These are phyloP conservation scores for Rhodamnia argentea DNA, from an alignment of 345 rosid genomes.

Conservation along the genomic window DNA sequence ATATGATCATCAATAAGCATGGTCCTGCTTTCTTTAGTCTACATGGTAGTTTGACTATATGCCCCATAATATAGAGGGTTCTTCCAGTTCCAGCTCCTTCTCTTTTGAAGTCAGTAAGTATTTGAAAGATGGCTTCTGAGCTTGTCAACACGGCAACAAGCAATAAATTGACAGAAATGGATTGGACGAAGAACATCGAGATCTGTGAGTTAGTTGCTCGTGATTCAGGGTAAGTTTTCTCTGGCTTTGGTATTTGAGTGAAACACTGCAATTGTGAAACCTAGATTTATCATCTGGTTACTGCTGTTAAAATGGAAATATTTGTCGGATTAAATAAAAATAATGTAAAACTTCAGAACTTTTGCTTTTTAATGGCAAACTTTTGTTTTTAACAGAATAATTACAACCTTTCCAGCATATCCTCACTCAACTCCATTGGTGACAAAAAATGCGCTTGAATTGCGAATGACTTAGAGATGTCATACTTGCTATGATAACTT, in stretches of 20 bases:
- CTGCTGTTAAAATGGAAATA: background rate
- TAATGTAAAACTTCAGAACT: background rate
- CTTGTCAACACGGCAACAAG: conserved; percentile 82
- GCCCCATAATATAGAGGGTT: background rate
- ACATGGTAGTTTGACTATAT: background rate
- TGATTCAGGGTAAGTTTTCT: conserved; percentile 50
- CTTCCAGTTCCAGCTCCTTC: background rate
- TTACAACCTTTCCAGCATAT: background rate
- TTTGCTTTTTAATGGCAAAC: background rate
- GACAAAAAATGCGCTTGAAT: background rate
- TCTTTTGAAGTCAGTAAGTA: background rate
- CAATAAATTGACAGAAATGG: conserved; percentile 72
- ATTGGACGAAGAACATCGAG: conserved; percentile 89
- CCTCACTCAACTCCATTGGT: background rate
- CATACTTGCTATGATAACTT: background rate
- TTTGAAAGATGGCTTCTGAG: conserved; percentile 65
- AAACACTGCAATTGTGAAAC: background rate
- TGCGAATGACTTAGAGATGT: background rate
- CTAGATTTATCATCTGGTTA: background rate
- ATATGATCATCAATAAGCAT: background rate
- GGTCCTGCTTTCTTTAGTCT: background rate
- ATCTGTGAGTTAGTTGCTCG: conserved; percentile 80
- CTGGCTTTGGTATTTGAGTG: background rate
- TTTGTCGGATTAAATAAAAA: background rate
- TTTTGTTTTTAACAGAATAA: background rate